phyloP scores from a whole-genome alignment of 2,329 filamentous ascomycete species.

The Onygena corvina region DNA sequence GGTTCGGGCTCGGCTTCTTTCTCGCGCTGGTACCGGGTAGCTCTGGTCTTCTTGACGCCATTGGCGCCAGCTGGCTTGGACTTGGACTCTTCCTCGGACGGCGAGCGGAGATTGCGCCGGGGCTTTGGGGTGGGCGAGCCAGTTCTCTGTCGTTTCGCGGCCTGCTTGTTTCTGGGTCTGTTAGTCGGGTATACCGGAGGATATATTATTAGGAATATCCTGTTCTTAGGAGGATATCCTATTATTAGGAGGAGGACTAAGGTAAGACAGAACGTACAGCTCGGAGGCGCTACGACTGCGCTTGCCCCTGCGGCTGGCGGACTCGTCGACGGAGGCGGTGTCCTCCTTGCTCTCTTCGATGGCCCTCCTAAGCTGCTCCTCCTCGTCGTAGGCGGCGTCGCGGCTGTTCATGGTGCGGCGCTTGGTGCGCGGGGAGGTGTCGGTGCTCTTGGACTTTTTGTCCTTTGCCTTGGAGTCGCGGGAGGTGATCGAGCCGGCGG shows the following conservation, averaged over 20 bases:
- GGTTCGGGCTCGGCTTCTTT: constrained; percentile 43
- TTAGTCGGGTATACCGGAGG: too few species aligned
- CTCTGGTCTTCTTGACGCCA: constrained; percentile 48
- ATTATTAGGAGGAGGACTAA: background rate
- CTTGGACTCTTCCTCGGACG: constrained; percentile 57
- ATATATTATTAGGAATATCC: too few species aligned
- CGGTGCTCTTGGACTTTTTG: constrained; percentile 39
- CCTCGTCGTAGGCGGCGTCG: constrained; percentile 88
- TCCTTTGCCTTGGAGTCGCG: constrained; percentile 31
- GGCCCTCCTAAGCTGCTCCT: constrained; percentile 73
- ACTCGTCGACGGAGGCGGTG: constrained; percentile 44
- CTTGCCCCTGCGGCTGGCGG: constrained; percentile 56
- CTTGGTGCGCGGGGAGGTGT: constrained; percentile 54
- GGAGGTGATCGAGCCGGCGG: constrained; percentile 35
- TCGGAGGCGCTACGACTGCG: constrained; percentile 81
- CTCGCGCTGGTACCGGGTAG: constrained; percentile 42
- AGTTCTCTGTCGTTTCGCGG: constrained; percentile 71
- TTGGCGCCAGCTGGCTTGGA: constrained; percentile 23
- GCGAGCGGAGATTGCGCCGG: constrained; percentile 34
- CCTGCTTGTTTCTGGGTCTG: constrained; percentile 58
- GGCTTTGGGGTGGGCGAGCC: constrained; percentile 54
- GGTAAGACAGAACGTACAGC: constrained; percentile 53
- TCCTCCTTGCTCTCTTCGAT: constrained; percentile 94
- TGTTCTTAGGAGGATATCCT: too few species aligned
- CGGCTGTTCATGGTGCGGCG: constrained; percentile 95